Percentiles rank a stretch among this genome's conserved stretches.
Conservation (phyloP, 2,329 filamentous ascomycete genomes). For the Didymella pinodella region DNA sequence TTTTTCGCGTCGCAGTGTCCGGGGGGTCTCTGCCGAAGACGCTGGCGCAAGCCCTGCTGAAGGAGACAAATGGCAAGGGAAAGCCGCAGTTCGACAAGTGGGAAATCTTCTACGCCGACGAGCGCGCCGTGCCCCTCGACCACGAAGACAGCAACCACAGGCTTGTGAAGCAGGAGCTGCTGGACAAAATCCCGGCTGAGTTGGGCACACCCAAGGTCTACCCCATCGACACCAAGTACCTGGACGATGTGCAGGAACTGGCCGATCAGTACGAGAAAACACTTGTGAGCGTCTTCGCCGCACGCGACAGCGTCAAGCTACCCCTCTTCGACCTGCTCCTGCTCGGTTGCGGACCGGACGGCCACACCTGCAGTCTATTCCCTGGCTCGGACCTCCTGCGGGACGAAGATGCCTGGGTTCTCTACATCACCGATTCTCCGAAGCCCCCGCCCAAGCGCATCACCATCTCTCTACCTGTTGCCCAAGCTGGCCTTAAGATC, state of each 20-base stretch:
- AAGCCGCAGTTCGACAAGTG: slow-evolving; percentile 81
- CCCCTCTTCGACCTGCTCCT: slow-evolving; percentile 95
- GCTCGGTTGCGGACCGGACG: slow-evolving; percentile 92
- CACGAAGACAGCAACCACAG: slow-evolving; percentile 94
- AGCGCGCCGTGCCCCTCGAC: slow-evolving; percentile 90
- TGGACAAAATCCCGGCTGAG: slow-evolving; percentile 82
- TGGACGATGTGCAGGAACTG: slow-evolving; percentile 86
- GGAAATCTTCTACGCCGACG: slow-evolving; percentile 99
- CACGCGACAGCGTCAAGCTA: slow-evolving; percentile 90
- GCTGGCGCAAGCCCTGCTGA: slow-evolving; percentile 82
- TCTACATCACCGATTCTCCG: slow-evolving; percentile 88
- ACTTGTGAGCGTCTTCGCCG: slow-evolving; percentile 85
- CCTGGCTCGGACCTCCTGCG: slow-evolving; percentile 86
- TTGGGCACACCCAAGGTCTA: slow-evolving; percentile 75
- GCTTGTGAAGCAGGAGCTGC: slow-evolving; percentile 83
- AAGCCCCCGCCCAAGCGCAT: slow-evolving; percentile 93
- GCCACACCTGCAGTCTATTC: slow-evolving; percentile 97
- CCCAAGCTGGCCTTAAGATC: slow-evolving; percentile 84
- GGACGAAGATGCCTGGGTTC: slow-evolving; percentile 90
- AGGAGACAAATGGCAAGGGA: slow-evolving; percentile 64
- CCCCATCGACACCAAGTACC: slow-evolving; percentile 73
- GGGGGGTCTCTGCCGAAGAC: slow-evolving; percentile 91
- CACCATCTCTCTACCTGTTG: slow-evolving; percentile 89
- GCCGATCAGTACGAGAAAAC: slow-evolving; percentile 93
- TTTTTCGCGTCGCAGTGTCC: slow-evolving; percentile 91